Percentiles rank a stretch among this genome's conserved stretches.
phyloP scores from a whole-genome alignment of 441 rosid species.

The Geranium incanum region DNA sequence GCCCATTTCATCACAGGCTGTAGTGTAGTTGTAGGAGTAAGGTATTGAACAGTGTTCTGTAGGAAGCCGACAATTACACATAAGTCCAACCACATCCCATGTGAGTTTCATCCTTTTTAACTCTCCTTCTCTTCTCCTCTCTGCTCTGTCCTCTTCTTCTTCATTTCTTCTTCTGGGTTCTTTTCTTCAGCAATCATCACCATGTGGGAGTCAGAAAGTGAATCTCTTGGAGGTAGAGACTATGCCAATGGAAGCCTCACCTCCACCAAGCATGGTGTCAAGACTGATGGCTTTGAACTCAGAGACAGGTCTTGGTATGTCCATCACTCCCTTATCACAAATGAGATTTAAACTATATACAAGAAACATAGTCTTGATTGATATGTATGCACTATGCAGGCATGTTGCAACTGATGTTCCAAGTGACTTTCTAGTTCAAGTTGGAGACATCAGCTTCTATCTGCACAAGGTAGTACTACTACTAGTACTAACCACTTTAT shows the following conservation, averaged over 20 bases:
- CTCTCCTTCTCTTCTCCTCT: conserved; percentile 28
- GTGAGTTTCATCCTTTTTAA: conserved; percentile 41
- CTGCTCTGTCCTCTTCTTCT: conserved; percentile 22
- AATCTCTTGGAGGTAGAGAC: conserved; percentile 56
- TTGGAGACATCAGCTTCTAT: conserved; percentile 68
- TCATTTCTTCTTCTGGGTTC: conserved; percentile 15
- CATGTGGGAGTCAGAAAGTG: conserved; percentile 95
- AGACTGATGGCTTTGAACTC: conserved; percentile 81
- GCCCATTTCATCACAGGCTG: conserved; percentile 77
- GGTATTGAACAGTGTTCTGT: conserved; percentile 33
- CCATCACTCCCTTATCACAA: background rate
- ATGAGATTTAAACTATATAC: background rate
- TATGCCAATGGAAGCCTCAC: conserved; percentile 68
- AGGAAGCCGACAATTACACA: conserved; percentile 50
- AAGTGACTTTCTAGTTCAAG: conserved; percentile 67
- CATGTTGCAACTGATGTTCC: conserved; percentile 86
- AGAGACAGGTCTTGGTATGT: conserved; percentile 81
- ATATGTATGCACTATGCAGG: conserved; percentile 31
- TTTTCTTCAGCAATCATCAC: conserved; percentile 2
- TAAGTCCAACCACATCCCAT: conserved; percentile 60
- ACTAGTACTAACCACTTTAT: background rate
- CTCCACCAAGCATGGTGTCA: conserved; percentile 55
- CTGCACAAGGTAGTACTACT: conserved; percentile 65
- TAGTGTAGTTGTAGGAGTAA: conserved; percentile 9
- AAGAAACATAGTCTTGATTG: too few species aligned